These are phyloP conservation scores for Sporisorium scitamineum DNA, from an alignment of 1,284 basidiomycete genomes.

Conservation along the genomic window DNA sequence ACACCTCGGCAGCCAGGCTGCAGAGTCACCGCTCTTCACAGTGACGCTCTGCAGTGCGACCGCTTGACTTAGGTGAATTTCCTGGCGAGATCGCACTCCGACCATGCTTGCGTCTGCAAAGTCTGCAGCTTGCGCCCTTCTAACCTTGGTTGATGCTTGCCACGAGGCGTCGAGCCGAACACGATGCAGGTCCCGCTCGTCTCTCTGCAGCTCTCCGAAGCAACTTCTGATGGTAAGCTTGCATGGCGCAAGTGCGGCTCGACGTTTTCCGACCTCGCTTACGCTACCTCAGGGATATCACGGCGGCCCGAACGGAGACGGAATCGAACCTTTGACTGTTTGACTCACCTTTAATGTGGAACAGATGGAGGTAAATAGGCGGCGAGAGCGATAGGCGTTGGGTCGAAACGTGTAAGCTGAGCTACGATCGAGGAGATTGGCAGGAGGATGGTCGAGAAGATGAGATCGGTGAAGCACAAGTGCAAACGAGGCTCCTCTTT, in stretches of 20 bases:
- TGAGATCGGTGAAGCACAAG: neutral
- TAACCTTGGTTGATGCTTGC: neutral
- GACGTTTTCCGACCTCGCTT: neutral
- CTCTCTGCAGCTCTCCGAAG: neutral
- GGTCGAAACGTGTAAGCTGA: neutral
- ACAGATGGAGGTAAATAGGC: neutral
- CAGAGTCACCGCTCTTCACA: neutral
- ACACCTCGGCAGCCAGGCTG: neutral
- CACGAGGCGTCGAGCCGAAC: neutral
- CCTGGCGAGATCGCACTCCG: neutral
- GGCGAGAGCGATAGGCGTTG: neutral
- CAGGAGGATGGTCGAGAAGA: constrained; percentile 3
- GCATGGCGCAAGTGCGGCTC: neutral
- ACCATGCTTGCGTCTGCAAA: neutral
- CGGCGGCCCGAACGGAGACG: neutral
- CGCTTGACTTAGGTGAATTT: neutral
- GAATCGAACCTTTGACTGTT: neutral
- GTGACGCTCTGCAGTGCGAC: neutral
- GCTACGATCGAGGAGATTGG: neutral
- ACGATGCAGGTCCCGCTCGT: constrained; percentile 8
- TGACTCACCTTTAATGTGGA: constrained; percentile 9
- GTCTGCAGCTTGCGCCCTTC: neutral
- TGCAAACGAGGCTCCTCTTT: constrained; percentile 1
- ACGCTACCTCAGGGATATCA: neutral
- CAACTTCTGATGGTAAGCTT: neutral